Percentiles rank a stretch among this genome's conserved stretches.
Evolutionary conservation across 495 filamentous ascomycete species (phyloP).

Genomic region (Annulohypoxylon stygium): DNA sequence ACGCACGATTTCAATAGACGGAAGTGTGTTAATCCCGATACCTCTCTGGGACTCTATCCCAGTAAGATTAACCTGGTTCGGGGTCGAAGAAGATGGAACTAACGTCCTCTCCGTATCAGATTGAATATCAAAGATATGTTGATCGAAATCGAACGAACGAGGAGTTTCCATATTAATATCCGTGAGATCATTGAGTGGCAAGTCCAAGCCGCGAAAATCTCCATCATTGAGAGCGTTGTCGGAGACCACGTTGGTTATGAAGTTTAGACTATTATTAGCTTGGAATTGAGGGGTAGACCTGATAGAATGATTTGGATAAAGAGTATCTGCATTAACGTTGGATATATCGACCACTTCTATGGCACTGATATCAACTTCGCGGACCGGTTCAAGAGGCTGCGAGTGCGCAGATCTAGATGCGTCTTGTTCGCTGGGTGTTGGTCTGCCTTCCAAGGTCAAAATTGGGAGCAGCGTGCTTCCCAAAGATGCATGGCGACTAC

Average conservation of each 20-base stretch:
- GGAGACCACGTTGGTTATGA: background rate
- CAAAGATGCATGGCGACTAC: background rate
- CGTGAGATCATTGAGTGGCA: background rate
- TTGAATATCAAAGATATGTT: background rate
- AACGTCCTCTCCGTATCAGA: background rate
- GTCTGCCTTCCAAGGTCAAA: background rate
- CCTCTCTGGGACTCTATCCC: background rate
- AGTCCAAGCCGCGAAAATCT: background rate
- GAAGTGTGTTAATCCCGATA: background rate
- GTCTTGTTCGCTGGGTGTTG: background rate
- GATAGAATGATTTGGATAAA: background rate
- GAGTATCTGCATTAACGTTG: background rate
- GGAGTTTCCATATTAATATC: background rate
- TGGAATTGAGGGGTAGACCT: background rate
- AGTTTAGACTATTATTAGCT: background rate
- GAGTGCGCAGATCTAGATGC: background rate
- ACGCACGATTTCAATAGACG: background rate
- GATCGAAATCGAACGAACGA: background rate
- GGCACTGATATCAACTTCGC: background rate
- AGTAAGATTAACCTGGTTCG: background rate
- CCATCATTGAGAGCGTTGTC: background rate
- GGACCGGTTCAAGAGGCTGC: background rate
- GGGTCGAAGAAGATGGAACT: background rate
- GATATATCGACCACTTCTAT: background rate
- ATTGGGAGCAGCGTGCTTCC: background rate